These are phyloP conservation scores for Podosphaera leucotricha DNA, from an alignment of 2,329 filamentous ascomycete genomes.

Conservation along the genomic window DNA sequence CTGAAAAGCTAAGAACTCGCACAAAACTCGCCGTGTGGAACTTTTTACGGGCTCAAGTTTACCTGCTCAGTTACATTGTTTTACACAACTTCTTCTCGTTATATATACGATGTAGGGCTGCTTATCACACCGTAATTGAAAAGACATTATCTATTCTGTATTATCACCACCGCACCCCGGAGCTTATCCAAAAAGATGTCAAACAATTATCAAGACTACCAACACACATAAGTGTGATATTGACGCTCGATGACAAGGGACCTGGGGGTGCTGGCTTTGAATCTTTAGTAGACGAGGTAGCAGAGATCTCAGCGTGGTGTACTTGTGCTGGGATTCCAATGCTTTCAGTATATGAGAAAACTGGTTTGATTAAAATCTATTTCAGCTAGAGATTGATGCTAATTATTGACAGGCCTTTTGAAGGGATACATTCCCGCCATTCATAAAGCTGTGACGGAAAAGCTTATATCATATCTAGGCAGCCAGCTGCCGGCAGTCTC, in stretches of 20 bases:
- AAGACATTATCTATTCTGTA: conserved; percentile 62
- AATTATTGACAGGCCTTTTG: conserved; percentile 39
- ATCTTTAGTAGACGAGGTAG: conserved; percentile 66
- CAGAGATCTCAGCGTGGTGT: conserved; percentile 84
- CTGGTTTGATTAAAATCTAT: conserved; percentile 31
- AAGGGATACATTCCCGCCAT: conserved; percentile 77
- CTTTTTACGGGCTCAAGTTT: conserved; percentile 36
- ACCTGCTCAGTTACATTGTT: conserved; percentile 41
- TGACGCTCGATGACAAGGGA: conserved; percentile 49
- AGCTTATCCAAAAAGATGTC: conserved; percentile 76
- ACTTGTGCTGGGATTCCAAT: conserved; percentile 69
- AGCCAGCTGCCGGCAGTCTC: conserved; percentile 47
- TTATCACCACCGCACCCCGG: conserved; percentile 88
- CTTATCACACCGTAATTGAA: conserved; percentile 56
- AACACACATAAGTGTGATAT: conserved; percentile 66
- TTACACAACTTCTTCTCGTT: conserved; percentile 70
- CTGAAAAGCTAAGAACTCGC: conserved; percentile 9
- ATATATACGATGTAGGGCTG: conserved; percentile 60
- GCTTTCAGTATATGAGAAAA: conserved; percentile 79
- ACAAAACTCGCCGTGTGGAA: conserved; percentile 31
- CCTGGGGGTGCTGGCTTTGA: conserved; percentile 54
- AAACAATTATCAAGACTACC: conserved; percentile 50
- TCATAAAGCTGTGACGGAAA: conserved; percentile 54
- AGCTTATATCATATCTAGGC: conserved; percentile 74
- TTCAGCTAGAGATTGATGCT: neutral